Base-by-base conservation (phyloP, 2,329 filamentous ascomycete genomes). In the Sphaerulina musiva region DNA sequence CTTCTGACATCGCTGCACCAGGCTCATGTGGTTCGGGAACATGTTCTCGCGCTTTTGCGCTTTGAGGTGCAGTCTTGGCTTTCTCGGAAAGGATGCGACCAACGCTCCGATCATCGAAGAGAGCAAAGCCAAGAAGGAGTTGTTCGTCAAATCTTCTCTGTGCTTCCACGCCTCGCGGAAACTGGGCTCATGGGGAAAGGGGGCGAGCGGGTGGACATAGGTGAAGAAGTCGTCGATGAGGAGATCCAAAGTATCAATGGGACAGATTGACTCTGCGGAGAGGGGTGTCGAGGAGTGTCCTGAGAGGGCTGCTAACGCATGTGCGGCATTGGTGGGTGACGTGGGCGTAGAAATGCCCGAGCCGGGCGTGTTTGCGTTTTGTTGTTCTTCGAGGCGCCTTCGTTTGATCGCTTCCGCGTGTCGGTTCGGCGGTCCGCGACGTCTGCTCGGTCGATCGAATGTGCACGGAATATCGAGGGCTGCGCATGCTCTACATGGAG, bases 211-310 rank as follows among this genome's bases (percentile, higher is more conserved):
- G 62, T 90, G 85, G 50, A 90, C 85, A 67, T 89, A 89, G 14
- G 84, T 89, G 71, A 90, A 91, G 76, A 88, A 91, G 72, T 91
- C 87, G 68, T 90, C 85, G 54, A 91, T 80, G 12, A 90, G 76
- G 2, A 85, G 77, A 63, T 85, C 79, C 49, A 91, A 73, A 9
- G 85, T 81, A 6, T 81, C 79, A 69, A 85, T 76, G 0, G 86
- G 84, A 40, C 85, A 86, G 57, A 91, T 89, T 1, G 80, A 76
- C 66, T 91, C 87, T 46, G 84, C 78, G 3, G 80, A 80, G 8
- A 79, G 68, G 41, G 73, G 70, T 17, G 62, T 58, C 17, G 76
- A 71, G 4, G 73, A 70, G 56, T 73, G 72, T 12, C 73, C 72
- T 32, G 75, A 71, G 40, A 79, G 73, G 46, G 76, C 73, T 31